A percentile compares a stretch with the other conserved stretches of the same genome.
These are phyloP conservation scores for Solanum appendiculatum DNA, from an alignment of 257 asterid species.

Conservation along the genomic window DNA sequence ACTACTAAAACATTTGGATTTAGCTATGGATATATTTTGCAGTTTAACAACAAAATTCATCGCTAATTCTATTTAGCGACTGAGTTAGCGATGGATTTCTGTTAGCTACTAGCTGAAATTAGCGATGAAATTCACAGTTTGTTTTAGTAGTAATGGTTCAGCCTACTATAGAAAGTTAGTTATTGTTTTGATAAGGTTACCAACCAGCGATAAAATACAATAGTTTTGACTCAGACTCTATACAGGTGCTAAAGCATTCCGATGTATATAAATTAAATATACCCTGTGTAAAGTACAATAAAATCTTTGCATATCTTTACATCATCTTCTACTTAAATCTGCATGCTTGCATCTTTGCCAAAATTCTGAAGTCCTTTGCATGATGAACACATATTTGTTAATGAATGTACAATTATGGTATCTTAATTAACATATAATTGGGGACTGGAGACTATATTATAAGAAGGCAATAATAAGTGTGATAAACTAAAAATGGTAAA, in stretches of 20 bases:
- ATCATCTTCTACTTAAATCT: too few species aligned
- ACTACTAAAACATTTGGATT: too few species aligned
- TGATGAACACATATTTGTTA: background rate
- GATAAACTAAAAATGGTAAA: constrained; percentile 5
- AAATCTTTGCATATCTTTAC: too few species aligned
- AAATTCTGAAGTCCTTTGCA: background rate
- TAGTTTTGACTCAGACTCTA: background rate
- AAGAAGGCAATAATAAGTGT: background rate
- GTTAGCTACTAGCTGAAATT: too few species aligned
- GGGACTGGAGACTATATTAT: background rate
- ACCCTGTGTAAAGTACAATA: too few species aligned
- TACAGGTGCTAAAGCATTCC: background rate
- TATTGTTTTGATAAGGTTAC: background rate
- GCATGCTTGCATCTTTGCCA: too few species aligned
- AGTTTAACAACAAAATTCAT: too few species aligned
- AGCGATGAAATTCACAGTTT: too few species aligned
- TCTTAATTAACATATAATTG: too few species aligned
- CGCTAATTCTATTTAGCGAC: too few species aligned
- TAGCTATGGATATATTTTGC: background rate
- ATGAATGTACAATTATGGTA: too few species aligned
- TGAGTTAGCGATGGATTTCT: too few species aligned
- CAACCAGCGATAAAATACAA: background rate
- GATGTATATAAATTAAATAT: background rate
- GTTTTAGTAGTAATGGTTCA: background rate
- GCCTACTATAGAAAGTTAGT: background rate